phyloP scores from a whole-genome alignment of 2,329 filamentous ascomycete genomes.

The Aspergillus ustus region DNA sequence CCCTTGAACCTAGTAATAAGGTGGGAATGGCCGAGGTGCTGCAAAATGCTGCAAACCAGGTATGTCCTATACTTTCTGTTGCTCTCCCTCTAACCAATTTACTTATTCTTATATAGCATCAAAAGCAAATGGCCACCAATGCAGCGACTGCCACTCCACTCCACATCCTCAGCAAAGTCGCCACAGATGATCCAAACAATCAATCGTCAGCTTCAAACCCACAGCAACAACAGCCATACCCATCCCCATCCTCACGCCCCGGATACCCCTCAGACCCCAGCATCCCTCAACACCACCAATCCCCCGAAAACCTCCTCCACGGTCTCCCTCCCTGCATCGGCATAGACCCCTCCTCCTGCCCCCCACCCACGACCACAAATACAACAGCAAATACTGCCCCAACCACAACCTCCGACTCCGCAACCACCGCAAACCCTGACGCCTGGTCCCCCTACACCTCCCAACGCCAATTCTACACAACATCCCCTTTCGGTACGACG shows the following conservation, averaged over 20 bases:
- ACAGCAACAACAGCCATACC: conserved; percentile 16
- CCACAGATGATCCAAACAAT: conserved; percentile 39
- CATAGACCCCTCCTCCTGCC: not conserved
- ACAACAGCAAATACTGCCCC: not conserved
- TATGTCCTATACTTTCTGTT: not conserved
- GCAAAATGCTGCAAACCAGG: conserved; percentile 10
- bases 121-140: not conserved
- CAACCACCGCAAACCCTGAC: not conserved
- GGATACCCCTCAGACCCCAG: conserved; percentile 1
- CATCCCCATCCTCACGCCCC: conserved; percentile 8
- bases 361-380: not conserved
- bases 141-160: conserved; percentile 38
- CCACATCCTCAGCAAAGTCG: conserved; percentile 47
- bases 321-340: conserved; percentile 9
- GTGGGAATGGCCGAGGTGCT: not conserved
- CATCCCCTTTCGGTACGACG: not conserved
- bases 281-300: conserved; percentile 18
- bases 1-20: conserved; percentile 20
- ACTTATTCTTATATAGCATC: conserved; percentile 8
- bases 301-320: conserved; percentile 19
- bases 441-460: conserved; percentile 20
- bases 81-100: not conserved
- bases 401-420: conserved; percentile 10
- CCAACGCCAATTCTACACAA: conserved; percentile 18
- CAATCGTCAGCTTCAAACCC: not conserved